Evolutionary conservation across 345 rosid species (phyloP).

Genomic region (Cardamine resedifolia): DNA sequence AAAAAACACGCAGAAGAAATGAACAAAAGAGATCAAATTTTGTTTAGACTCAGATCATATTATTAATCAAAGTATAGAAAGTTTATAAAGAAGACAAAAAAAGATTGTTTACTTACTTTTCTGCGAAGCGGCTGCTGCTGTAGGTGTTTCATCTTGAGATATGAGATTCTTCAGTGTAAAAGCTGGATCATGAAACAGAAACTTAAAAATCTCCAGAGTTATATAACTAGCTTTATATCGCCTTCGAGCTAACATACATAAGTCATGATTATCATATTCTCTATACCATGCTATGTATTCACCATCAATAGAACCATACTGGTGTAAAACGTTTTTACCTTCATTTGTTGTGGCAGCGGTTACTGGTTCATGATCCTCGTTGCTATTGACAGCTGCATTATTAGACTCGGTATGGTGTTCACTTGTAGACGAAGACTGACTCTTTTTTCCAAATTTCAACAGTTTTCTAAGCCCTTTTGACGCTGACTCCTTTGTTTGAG

Average conservation of each 20-base stretch:
- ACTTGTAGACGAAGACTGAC: conserved; percentile 49
- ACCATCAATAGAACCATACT: background rate
- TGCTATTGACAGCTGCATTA: conserved; percentile 28
- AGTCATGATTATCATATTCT: background rate
- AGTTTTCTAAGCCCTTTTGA: conserved; percentile 69
- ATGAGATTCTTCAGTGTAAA: conserved; percentile 85
- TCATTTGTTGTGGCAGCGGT: conserved; percentile 39
- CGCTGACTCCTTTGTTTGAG: conserved; percentile 55
- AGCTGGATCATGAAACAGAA: conserved; percentile 46
- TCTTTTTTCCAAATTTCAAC: conserved; percentile 78
- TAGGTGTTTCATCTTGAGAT: conserved; percentile 77
- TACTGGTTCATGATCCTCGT: conserved; percentile 43
- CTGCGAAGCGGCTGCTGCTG: conserved; percentile 52
- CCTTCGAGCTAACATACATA: background rate
- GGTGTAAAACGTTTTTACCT: conserved; percentile 43
- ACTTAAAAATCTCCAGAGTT: background rate
- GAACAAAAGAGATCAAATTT: conserved; percentile 3
- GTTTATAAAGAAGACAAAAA: background rate
- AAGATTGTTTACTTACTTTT: conserved; percentile 54
- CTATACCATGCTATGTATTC: background rate
- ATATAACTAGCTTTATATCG: background rate
- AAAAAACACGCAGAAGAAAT: conserved; percentile 1
- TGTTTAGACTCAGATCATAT: background rate
- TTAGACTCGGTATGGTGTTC: conserved; percentile 47
- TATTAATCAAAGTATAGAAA: background rate